Base-by-base conservation (phyloP, 176 grass and related monocot species). In the Zoysia pacifica region DNA sequence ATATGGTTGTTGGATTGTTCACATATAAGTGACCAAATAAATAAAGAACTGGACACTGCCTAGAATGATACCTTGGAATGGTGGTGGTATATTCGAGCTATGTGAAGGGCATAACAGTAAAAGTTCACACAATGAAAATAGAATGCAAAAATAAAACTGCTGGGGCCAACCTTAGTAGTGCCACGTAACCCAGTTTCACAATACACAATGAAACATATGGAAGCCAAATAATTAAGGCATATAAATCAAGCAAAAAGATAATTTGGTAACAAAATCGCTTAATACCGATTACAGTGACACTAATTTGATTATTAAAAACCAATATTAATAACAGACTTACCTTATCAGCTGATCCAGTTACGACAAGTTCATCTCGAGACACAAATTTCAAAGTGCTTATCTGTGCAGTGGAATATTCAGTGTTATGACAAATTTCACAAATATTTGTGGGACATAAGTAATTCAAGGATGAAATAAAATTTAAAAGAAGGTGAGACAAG, bases 321-420 rank as follows among this genome's bases (percentile, higher is more conserved):
- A 35, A 71, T 14, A 77, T 28, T 28, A 28, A 28, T 28, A 67
- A 67, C 47, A 70, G 53, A 54, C 67, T 53, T 86, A 91, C 97
- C 93, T 96, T 96, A 58, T 58, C 55, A 8, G 55, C 55, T 58
- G 55, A 58, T 58, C 55, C 55, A 9, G 55, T 58, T 9, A 58
- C 55, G 19, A 58, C 55, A 1, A 58, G 55, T 58, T 58, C 55
- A 58, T 58, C 55, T 16, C 55, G 16, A 19, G 55, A 9, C 18
- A 19, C 55, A 58, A 58, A 58, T 19, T 58, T 58, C 55, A 58
- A 58, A 58, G 55, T 19, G 18, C 18, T 58, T 58, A 58, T 58
- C 55, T 58, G 55, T 58, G 55, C 6, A 19, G 19, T 20, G 55
- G 55, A 62, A 11, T 62, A 3, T 62, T 62, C 19, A 84, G 39